phyloP scores from a whole-genome alignment of 2,329 filamentous ascomycete genomes.

The Fusarium proliferatum region DNA sequence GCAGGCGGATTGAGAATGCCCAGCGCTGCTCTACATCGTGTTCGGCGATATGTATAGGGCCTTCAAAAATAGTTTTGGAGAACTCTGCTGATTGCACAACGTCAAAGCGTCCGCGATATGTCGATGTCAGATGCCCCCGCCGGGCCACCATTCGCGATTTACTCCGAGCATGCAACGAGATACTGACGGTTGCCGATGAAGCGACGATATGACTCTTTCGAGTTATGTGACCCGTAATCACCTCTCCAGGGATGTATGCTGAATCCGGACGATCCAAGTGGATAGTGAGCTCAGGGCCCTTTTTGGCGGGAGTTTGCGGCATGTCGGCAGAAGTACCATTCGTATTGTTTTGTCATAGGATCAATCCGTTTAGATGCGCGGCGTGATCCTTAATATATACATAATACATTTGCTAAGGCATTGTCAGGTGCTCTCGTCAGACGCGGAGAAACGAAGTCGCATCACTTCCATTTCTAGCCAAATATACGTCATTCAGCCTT shows the following conservation, averaged over 20 bases:
- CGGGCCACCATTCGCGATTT: neutral
- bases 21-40: neutral
- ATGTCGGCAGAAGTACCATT: neutral
- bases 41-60: neutral
- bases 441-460: neutral
- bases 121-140: neutral
- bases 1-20: neutral
- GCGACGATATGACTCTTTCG: neutral
- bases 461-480: neutral
- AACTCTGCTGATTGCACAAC: neutral
- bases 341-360: fast-evolving
- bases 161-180: neutral
- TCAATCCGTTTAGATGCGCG: fast-evolving
- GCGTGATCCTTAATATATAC: no score
- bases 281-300: neutral
- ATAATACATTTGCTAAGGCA: fast-evolving
- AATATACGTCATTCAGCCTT: neutral
- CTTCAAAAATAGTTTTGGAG: neutral
- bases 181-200: fast-evolving
- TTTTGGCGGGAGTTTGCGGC: neutral
- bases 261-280: neutral
- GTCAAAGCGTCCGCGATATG: neutral
- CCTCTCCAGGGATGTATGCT: neutral
- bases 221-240: neutral
- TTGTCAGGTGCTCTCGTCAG: neutral